These are phyloP conservation scores for Iris macrosiphon DNA, from an alignment of 106 monocot species.

Conservation along the genomic window DNA sequence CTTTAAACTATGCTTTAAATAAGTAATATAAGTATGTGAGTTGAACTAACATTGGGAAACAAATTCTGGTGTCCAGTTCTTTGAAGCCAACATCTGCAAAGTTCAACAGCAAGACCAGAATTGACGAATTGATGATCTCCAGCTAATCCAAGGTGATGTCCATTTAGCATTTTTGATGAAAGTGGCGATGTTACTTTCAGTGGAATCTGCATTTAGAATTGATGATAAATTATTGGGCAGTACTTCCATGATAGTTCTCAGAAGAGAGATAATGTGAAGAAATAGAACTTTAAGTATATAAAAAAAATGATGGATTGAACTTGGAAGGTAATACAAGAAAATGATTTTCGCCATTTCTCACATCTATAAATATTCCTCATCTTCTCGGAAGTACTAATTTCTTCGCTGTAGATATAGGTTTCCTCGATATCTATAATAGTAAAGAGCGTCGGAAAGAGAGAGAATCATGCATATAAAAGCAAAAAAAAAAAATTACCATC, in stretches of 20 bases:
- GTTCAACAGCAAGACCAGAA: constrained; percentile 88
- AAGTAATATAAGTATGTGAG: background rate
- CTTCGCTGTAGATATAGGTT: no score
- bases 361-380: no score
- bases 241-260: no score
- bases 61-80: constrained; percentile 35
- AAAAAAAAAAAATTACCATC: constrained; percentile 31
- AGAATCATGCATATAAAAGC: background rate
- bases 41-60: constrained; percentile 27
- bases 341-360: no score
- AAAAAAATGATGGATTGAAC: no score
- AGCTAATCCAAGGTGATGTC: constrained; percentile 62
- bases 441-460: no score
- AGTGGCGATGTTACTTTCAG: constrained; percentile 54
- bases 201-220: constrained; percentile 38
- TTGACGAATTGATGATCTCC: constrained; percentile 88
- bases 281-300: no score
- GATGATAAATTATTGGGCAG: background rate
- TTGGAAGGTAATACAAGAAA: no score
- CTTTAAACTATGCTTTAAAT: background rate
- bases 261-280: no score
- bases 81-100: constrained; percentile 69
- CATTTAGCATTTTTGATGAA: constrained; percentile 27
- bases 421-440: no score
- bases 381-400: no score